Base-by-base conservation (phyloP, 805 yeast species). In the Cyberlindnera japonica region DNA sequence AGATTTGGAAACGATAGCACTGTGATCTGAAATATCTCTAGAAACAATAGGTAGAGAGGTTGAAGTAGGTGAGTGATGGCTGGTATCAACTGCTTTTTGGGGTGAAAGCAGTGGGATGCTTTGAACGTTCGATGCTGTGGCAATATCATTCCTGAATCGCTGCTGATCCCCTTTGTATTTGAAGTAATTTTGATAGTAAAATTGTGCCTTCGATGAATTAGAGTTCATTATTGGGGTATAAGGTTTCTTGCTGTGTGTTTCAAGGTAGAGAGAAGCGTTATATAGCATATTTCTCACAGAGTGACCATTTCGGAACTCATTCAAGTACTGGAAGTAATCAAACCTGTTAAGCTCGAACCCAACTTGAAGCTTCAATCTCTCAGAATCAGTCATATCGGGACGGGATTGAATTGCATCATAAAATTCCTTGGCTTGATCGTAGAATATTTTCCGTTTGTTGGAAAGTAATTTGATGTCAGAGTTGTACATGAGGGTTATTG, bases 261-360 rank as follows among this genome's bases (percentile, higher is more conserved):
- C 44, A 8, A 50, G 24, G 15, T 43, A 47, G 4, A 28, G n/a
- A 3, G 46, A 44, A 11, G 49, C 27, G 22, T 38, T 42, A 33
- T 38, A 25, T 3, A 50, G 33, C 24, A 52, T 18, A 23, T 40
- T 41, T 26, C 60, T 43, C 12, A 54, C 40, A 3, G 45, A 27
- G n/a, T 42, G 29, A 3, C 63, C 63, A 28, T 54, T 50, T 28
- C 44, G 47, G 30, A 50, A 51, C 19, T 47, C 54, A 35, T 50
- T 65, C 36, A 74, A 51, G 29, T 62, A 65, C 45, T 67, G 69
- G 50, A 68, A 59, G 53, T 74, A 74, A 37, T 72, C 75, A 38
- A 69, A 64, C 41, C 74, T 68, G 11, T 66, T 59, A 2, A 70
- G 49, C 43, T 73, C 77, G 49, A 68, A 73, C 1, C 47, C 36